Percentiles rank a stretch among this genome's conserved stretches.
Conservation (phyloP, 306 rosid genomes). For the Vicia faba region DNA sequence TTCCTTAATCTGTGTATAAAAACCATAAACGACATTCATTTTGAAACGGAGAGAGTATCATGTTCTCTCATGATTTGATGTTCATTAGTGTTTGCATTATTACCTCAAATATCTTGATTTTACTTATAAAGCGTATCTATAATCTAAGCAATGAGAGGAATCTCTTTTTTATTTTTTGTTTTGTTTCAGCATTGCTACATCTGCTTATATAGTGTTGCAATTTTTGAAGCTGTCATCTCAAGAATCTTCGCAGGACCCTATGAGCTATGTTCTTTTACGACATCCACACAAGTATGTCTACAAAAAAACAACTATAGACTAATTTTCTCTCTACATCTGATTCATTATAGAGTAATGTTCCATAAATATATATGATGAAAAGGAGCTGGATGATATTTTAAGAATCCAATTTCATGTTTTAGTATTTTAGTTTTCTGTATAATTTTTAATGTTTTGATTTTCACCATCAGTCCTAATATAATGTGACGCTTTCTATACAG, state of each 20-base stretch:
- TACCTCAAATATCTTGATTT: not conserved
- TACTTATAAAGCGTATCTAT: not conserved
- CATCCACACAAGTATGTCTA: slow-evolving; percentile 60
- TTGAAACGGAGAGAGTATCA: too few relatives aligned
- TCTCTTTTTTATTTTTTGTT: not conserved
- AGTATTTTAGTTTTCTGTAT: slow-evolving; percentile 8
- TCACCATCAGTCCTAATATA: slow-evolving; percentile 17
- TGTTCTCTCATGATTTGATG: slow-evolving; percentile 23
- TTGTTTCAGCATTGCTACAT: slow-evolving; percentile 62
- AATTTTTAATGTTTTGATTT: slow-evolving; percentile 24
- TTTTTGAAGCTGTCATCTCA: slow-evolving; percentile 68
- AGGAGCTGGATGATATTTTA: not conserved
- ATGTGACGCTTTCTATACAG: slow-evolving; percentile 40
- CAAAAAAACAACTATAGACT: slow-evolving; percentile 31
- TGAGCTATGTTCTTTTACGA: slow-evolving; percentile 63
- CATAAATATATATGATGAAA: not conserved
- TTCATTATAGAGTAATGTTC: slow-evolving; percentile 12
- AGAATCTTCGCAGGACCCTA: slow-evolving; percentile 67
- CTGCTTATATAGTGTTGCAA: slow-evolving; percentile 67
- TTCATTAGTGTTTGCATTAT: not conserved
- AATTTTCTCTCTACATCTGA: slow-evolving; percentile 1
- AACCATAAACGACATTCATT: too few relatives aligned
- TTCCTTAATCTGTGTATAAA: too few relatives aligned
- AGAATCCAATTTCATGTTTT: slow-evolving; percentile 26
- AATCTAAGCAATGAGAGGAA: slow-evolving; percentile 7